Conservation (phyloP, 192 early-diverging fungal genomes). For the Podila verticillata region DNA sequence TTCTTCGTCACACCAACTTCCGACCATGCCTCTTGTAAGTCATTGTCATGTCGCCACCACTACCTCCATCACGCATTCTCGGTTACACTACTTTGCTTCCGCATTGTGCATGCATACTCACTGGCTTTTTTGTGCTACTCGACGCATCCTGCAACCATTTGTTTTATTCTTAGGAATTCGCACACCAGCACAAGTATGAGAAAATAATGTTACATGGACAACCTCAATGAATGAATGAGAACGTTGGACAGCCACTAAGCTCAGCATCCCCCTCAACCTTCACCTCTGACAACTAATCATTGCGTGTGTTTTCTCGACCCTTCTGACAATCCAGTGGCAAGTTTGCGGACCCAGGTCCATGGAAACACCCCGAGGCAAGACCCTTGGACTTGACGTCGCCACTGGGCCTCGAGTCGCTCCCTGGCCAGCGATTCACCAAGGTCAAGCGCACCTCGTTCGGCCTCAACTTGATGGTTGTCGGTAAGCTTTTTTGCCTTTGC, state of each 20-base stretch:
- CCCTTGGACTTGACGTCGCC: constrained; percentile 59
- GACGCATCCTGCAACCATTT: background rate
- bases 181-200: constrained; percentile 64
- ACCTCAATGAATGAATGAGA: background rate
- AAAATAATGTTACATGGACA: background rate
- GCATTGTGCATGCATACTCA: background rate
- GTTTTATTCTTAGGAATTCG: constrained; percentile 56
- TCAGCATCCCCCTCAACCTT: background rate
- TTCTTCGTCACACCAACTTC: background rate
- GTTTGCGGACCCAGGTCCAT: constrained; percentile 85
- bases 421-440: constrained; percentile 72
- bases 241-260: too few relatives aligned
- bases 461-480: constrained; percentile 96
- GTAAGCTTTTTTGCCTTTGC: constrained; percentile 54
- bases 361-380: constrained; percentile 81
- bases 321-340: constrained; percentile 49
- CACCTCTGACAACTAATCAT: background rate
- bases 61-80: background rate
- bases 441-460: constrained; percentile 80
- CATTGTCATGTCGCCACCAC: background rate
- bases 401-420: constrained; percentile 79
- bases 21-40: constrained; percentile 3
- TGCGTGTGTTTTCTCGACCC: constrained; percentile 6
- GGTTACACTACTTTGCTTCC: background rate
- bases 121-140: constrained; percentile 3